Evolutionary conservation across 768 basidiomycete genomes (phyloP).

Genomic region (Amanita jacksonii): DNA sequence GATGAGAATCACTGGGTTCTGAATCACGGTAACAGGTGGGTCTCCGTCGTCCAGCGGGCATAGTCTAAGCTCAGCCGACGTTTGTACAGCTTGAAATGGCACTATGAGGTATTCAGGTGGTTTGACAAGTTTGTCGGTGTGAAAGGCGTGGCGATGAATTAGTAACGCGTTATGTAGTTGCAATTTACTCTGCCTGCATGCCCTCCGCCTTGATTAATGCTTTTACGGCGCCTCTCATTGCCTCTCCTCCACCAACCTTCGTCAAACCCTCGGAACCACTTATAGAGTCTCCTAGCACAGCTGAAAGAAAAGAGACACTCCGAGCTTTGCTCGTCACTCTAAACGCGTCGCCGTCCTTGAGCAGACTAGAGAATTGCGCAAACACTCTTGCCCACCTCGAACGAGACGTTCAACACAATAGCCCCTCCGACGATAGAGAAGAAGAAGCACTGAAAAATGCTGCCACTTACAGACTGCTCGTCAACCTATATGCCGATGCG

Average conservation of each 20-base stretch:
- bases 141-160: background rate
- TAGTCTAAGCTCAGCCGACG: background rate
- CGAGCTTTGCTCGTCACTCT: constrained; percentile 2
- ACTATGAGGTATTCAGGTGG: constrained; percentile 90
- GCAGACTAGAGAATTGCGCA: background rate
- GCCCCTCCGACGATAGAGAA: constrained; percentile 18
- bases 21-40: constrained; percentile 66
- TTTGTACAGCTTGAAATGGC: constrained; percentile 83
- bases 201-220: constrained; percentile 4
- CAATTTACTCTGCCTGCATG: background rate
- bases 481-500: constrained; percentile 54
- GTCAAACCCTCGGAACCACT: background rate
- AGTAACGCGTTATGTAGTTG: background rate
- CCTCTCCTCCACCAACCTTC: background rate
- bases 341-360: background rate
- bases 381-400: background rate
- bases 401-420: background rate
- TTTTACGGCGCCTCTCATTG: constrained; percentile 4
- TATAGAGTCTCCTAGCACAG: background rate
- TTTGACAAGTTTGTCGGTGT: constrained; percentile 59
- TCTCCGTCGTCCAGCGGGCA: background rate
- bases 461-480: constrained; percentile 39
- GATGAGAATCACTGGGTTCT: constrained; percentile 93
- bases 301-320: background rate
- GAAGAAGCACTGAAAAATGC: constrained; percentile 31